These are phyloP conservation scores for Tephrocybe sp. DNA, from an alignment of 768 basidiomycete genomes.

Conservation along the genomic window DNA sequence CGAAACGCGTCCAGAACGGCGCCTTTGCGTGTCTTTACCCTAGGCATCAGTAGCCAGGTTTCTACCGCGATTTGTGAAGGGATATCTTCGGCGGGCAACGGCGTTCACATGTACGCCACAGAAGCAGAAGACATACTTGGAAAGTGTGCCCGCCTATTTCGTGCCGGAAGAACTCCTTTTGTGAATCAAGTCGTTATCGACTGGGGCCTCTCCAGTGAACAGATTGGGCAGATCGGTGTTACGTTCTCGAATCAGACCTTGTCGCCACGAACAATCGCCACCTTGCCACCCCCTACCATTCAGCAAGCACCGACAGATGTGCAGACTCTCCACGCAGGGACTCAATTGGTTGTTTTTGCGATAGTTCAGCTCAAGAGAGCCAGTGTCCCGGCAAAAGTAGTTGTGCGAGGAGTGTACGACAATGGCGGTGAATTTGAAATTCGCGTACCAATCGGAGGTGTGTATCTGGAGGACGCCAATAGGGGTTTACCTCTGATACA, in stretches of 20 bases:
- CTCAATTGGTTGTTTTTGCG: slow-evolving; percentile 32
- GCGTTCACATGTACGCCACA: slow-evolving; percentile 46
- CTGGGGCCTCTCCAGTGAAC: slow-evolving; percentile 41
- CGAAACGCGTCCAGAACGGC: slow-evolving; percentile 23
- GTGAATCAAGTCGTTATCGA: slow-evolving; percentile 48
- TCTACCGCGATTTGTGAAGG: slow-evolving; percentile 53
- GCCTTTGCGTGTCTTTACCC: slow-evolving; percentile 50
- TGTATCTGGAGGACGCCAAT: slow-evolving; percentile 32
- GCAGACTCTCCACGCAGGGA: slow-evolving; percentile 33
- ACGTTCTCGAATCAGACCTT: slow-evolving; percentile 17
- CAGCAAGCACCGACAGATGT: slow-evolving; percentile 37
- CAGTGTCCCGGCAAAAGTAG: slow-evolving; percentile 30
- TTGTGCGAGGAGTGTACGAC: slow-evolving; percentile 34
- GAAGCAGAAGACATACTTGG: slow-evolving; percentile 43
- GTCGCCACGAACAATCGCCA: slow-evolving; percentile 20
- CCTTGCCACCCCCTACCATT: slow-evolving; percentile 26
- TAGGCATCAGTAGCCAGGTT: slow-evolving; percentile 54
- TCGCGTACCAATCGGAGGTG: slow-evolving; percentile 29
- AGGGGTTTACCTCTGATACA: slow-evolving; percentile 44
- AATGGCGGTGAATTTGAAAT: slow-evolving; percentile 31
- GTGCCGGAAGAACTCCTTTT: slow-evolving; percentile 47
- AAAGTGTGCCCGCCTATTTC: slow-evolving; percentile 51
- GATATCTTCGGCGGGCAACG: slow-evolving; percentile 56
- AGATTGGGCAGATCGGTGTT: slow-evolving; percentile 13
- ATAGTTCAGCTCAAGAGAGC: slow-evolving; percentile 29